A percentile compares a stretch with the other conserved stretches of the same genome.
phyloP scores from a whole-genome alignment of 1,139 yeast genomes.

The Taphrina confusa region DNA sequence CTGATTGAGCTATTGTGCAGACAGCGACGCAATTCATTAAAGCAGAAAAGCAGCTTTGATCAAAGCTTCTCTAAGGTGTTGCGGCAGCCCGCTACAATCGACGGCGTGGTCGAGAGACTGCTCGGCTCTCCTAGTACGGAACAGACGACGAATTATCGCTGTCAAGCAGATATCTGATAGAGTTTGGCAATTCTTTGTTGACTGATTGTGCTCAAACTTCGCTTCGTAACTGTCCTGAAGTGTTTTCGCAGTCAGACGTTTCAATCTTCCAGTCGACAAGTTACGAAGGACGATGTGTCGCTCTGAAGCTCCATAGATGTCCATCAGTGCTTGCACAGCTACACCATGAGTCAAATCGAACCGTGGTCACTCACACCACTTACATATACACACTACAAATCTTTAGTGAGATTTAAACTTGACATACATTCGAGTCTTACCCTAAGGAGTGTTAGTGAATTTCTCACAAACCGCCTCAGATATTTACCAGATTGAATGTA shows the following conservation, averaged over 20 bases:
- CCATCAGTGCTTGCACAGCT: constrained; percentile 15
- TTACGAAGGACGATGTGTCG: constrained; percentile 13
- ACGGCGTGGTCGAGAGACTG: not conserved
- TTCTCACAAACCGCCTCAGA: not conserved
- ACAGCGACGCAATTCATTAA: not conserved
- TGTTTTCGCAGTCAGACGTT: constrained; percentile 11
- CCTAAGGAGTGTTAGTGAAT: not conserved
- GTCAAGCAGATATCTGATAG: not conserved
- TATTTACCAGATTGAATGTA: constrained; percentile 17
- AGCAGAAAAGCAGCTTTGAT: constrained; percentile 1
- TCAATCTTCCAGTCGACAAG: constrained; percentile 11
- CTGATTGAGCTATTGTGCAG: not conserved
- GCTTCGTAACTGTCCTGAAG: constrained; percentile 15
- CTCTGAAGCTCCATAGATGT: constrained; percentile 17
- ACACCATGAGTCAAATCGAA: not conserved
- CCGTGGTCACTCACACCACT: not conserved
- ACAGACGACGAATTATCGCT: not conserved
- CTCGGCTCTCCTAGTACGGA: not conserved
- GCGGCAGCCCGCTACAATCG: constrained; percentile 12
- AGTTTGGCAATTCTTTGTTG: not conserved
- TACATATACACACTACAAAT: constrained; percentile 16
- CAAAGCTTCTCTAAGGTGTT: constrained; percentile 2
- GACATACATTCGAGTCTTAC: not conserved
- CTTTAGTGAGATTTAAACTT: not conserved
- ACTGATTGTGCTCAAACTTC: constrained; percentile 4